Base-by-base conservation (phyloP, 2,329 filamentous ascomycete genomes). In the Aphanoascus verrucosus region DNA sequence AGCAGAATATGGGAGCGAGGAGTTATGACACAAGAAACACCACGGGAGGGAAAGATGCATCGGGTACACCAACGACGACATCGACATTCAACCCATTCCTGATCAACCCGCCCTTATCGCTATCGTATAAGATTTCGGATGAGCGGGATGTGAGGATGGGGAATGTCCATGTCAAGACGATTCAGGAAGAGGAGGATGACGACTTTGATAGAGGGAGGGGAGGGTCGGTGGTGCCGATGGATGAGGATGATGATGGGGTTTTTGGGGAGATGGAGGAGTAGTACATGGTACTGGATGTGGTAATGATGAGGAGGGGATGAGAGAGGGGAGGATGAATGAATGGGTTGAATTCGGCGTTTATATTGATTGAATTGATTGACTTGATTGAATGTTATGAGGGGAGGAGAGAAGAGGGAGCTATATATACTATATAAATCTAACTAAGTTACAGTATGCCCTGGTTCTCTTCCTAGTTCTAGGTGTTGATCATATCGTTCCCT, bases 251-350 rank as follows among this genome's bases (percentile, higher is more conserved):
- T 60, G 90, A 96, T 60, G 90, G 90, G 65, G 86, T 97, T 63
- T 98, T 98, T 74, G 90, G 90, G 54, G 82, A 82, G 61, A 97
- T 97, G 91, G 93, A 98, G 72, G 88, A 94, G 70, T 93, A 77
- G 40, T 37, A 37, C 17, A 14, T 7, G 23, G 23, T n/a, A n/a
- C n/a, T n/a, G n/a, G n/a, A n/a, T n/a, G n/a, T n/a, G n/a, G n/a
- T n/a, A n/a, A n/a, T n/a, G n/a, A n/a, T n/a, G n/a, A n/a, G n/a
- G n/a, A n/a, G n/a, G n/a, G n/a, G n/a, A n/a, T n/a, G n/a, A n/a
- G n/a, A n/a, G n/a, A n/a, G n/a, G n/a, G n/a, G n/a, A n/a, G 41
- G 23, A 23, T 17, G 5, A 14, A 4, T 23, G 41, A 43, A 11
- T 17, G 17, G 23, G 11, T 17, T 11, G 12, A 23, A 23, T 23